A percentile compares a stretch with the other conserved stretches of the same genome.
These are phyloP conservation scores for Jaltomata sinuosa DNA, from an alignment of 257 asterid genomes.

Conservation along the genomic window DNA sequence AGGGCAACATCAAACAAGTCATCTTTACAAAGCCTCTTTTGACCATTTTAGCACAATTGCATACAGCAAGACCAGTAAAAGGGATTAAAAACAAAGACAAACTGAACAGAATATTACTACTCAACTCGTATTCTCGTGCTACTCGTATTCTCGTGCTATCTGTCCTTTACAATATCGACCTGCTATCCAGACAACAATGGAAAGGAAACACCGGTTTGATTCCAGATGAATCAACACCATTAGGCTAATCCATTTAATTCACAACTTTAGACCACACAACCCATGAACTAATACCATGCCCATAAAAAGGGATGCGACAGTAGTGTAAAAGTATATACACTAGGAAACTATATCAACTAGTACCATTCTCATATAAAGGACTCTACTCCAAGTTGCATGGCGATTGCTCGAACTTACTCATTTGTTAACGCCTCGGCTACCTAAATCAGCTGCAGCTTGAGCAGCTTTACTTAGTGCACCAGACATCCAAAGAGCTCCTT, in stretches of 20 bases:
- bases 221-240: not conserved
- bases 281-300: not conserved
- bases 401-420: constrained; percentile 7
- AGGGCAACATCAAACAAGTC: not conserved
- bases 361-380: not conserved
- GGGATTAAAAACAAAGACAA: not conserved
- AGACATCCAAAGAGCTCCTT: constrained; percentile 85
- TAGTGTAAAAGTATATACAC: not conserved
- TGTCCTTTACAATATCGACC: not conserved
- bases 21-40: not conserved
- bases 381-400: not conserved
- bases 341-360: not conserved
- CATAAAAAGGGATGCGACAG: not conserved
- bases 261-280: not conserved
- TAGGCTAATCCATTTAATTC: not conserved
- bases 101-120: not conserved
- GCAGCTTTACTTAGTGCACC: constrained; percentile 74
- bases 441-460: constrained; percentile 72
- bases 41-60: not conserved
- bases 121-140: not conserved
- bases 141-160: not conserved
- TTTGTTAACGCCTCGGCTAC: constrained; percentile 34
- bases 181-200: not conserved
- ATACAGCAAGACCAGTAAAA: not conserved
- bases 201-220: not conserved